Base-by-base conservation (phyloP, 2,329 filamentous ascomycete species). In the Penicillium sp. region DNA sequence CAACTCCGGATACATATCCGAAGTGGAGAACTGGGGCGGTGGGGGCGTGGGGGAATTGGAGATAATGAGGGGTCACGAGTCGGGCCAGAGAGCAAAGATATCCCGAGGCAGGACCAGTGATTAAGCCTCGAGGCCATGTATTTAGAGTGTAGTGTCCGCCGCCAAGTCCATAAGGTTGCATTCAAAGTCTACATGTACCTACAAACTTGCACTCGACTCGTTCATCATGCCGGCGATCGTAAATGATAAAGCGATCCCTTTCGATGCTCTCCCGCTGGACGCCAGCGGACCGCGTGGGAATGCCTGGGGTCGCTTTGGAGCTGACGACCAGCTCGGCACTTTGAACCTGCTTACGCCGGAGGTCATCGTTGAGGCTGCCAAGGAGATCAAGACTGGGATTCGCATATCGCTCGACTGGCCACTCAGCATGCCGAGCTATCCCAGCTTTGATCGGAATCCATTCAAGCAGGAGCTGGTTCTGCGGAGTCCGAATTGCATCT, bases 231-330 rank as follows among this genome's bases (percentile, higher is more conserved):
- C 35, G 15, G 54, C n/a, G 42, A 22, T 22, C 5, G 10, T 45
- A 53, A 28, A 51, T 1, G 34, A 54, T 3, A 2, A 31, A 10
- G 22, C 31, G 1, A 61, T 65, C 11, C 37, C 62, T 0, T 68
- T 68, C 35, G 66, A 67, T 8, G 51, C 63, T 5, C 63, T 68
- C 4, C 66, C 66, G 4, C 42, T 68, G 17, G 63, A 66, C 39
- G 58, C 62, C 14, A 61, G 25, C n/a, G 82, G 82, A 1, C 82
- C 82, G 4, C 75, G 73, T 2, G 80, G 81, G 14, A 85, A 85
- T 55, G 82, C 83, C 5, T 86, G 84, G 84, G 83, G 82, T 2
- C 78, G 83, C 6, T 85, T 82, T 61, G 83, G 83, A 12, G 66
- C 72, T 5, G 60, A 76, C 4, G 84, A 86, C 58, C 73, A 84